Percentiles rank a stretch among this genome's conserved stretches.
phyloP scores from a whole-genome alignment of 2,329 filamentous ascomycete species.

The Pestalotiopsis sp. region DNA sequence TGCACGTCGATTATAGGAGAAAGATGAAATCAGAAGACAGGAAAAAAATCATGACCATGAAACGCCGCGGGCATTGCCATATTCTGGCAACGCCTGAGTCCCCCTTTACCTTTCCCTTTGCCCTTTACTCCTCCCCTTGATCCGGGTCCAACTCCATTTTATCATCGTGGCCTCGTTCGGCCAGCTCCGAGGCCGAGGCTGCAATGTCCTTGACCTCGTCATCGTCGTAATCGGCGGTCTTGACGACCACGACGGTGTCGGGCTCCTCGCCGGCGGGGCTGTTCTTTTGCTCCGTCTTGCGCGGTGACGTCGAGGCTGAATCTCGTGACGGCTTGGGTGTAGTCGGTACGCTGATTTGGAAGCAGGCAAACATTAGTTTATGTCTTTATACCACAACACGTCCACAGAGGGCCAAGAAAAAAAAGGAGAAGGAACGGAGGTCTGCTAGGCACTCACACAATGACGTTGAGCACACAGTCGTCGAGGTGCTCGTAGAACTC shows the following conservation, averaged over 20 bases:
- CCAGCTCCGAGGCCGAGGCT: not conserved
- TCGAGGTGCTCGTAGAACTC: slow-evolving; percentile 97
- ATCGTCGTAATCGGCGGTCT: not conserved
- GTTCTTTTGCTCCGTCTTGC: not conserved
- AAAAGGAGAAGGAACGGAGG: slow-evolving; percentile 22
- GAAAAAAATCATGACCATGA: not conserved
- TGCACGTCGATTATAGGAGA: not conserved
- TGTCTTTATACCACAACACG: not conserved
- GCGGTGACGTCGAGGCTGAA: not conserved
- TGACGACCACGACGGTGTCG: not conserved
- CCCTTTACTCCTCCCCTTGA: not conserved
- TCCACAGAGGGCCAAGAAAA: slow-evolving; percentile 20
- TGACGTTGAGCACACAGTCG: slow-evolving; percentile 62
- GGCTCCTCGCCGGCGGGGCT: not conserved
- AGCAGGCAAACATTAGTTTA: not conserved
- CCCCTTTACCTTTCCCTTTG: not conserved
- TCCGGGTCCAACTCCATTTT: not conserved
- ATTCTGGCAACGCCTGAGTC: not conserved
- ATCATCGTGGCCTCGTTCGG: not conserved
- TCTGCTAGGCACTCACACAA: slow-evolving; percentile 50
- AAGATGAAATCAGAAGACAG: not conserved
- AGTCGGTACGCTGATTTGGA: not conserved
- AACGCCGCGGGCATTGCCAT: not conserved
- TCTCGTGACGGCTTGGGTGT: not conserved
- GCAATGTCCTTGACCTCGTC: not conserved